phyloP scores from a whole-genome alignment of 345 rosid species.

The Gossypium arboreum region DNA sequence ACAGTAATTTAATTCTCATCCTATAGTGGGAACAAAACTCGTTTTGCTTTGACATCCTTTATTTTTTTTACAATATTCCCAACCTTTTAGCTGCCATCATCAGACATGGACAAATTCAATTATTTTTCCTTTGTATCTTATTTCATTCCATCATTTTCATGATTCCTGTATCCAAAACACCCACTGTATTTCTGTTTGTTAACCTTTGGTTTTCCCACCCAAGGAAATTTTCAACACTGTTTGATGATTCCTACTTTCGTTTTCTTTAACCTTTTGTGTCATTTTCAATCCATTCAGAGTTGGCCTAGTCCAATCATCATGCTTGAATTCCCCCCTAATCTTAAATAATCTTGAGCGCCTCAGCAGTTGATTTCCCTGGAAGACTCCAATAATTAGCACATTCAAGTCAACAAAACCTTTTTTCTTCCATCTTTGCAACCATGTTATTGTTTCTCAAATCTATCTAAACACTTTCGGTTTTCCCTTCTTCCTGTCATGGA shows the following conservation, averaged over 20 bases:
- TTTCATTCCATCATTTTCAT: slow-evolving; percentile 5
- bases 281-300: slow-evolving; percentile 6
- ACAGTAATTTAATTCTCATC: not conserved
- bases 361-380: not conserved
- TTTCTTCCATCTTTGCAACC: not conserved
- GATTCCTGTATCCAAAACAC: not conserved
- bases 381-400: not conserved
- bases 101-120: not conserved
- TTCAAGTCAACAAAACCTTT: not conserved
- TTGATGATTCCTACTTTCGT: not conserved
- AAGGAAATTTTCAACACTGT: slow-evolving; percentile 5
- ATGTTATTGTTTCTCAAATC: slow-evolving; percentile 11
- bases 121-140: not conserved
- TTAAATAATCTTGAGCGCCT: not conserved
- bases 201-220: not conserved
- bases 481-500: slow-evolving; percentile 16
- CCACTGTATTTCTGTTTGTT: not conserved
- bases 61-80: not conserved
- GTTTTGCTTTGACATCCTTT: not conserved
- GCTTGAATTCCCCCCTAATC: not conserved
- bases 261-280: not conserved
- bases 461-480: not conserved
- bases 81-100: not conserved
- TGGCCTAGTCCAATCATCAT: not conserved
- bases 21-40: not conserved